phyloP scores from a whole-genome alignment of 2,329 filamentous ascomycete genomes.

The Xylaria sp. region DNA sequence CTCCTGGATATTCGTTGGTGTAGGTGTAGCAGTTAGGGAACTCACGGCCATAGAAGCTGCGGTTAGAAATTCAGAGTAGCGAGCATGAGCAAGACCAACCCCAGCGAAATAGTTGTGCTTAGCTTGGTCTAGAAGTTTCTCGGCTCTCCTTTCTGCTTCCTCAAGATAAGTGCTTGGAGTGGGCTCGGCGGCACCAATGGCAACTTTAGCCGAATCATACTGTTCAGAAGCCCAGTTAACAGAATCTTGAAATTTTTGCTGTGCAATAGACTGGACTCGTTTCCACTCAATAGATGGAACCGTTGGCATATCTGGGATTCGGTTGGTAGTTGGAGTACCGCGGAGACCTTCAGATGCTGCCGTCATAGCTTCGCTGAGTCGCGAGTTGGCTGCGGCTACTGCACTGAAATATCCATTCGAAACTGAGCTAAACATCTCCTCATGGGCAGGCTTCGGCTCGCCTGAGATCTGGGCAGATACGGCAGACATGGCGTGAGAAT shows the following conservation, averaged over 20 bases:
- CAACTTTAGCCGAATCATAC: constrained; percentile 74
- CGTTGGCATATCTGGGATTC: constrained; percentile 50
- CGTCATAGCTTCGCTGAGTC: constrained; percentile 65
- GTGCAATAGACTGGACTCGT: constrained; percentile 71
- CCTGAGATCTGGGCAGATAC: constrained; percentile 76
- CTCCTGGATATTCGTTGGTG: constrained; percentile 64
- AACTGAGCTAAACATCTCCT: constrained; percentile 75
- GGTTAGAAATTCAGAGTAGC: constrained; percentile 79
- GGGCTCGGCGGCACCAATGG: constrained; percentile 70
- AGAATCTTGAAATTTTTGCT: constrained; percentile 76
- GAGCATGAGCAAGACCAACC: constrained; percentile 80
- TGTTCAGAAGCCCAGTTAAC: constrained; percentile 76
- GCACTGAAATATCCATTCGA: constrained; percentile 76
- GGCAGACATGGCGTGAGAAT: constrained; percentile 73
- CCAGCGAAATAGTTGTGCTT: constrained; percentile 79
- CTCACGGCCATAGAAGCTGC: constrained; percentile 78
- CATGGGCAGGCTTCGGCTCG: constrained; percentile 74
- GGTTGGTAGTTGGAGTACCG: constrained; percentile 59
- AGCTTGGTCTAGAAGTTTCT: constrained; percentile 70
- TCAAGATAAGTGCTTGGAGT: constrained; percentile 62
- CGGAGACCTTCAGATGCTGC: constrained; percentile 63
- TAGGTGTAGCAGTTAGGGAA: constrained; percentile 68
- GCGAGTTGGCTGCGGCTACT: constrained; percentile 69
- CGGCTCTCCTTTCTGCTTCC: constrained; percentile 57
- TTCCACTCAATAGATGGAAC: constrained; percentile 60